Base-by-base conservation (phyloP, 1,139 yeast species). In the Barnettozyma hawaiiensis region DNA sequence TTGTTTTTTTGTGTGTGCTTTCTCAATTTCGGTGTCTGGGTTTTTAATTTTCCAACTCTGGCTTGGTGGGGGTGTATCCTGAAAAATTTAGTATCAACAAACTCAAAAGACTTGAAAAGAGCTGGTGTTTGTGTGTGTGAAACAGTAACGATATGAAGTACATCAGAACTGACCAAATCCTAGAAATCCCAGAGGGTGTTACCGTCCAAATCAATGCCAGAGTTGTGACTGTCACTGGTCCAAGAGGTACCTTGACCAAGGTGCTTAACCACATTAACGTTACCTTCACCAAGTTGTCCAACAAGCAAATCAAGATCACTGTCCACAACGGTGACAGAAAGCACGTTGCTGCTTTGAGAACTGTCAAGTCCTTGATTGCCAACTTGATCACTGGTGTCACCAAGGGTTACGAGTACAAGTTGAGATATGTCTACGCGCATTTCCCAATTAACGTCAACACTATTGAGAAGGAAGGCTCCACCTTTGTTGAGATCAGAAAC, bases 351-450 rank as follows among this genome's bases (percentile, higher is more conserved):
- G 87, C 97, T 68, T 80, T 92, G 71, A 90, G 97, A 81, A 92
- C 98, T 55, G 97, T 92, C 73, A 89, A 89, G 78, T 86, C 97
- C 60, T 77, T 92, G 68, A 78, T 92, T 64, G 70, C 87, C 67
- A 92, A 94, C 87, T 73, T 92, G 81, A 74, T 92, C 76, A 86
- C 86, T 59, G 98, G 99, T 85, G 98, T 92, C 67, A 92, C 98
- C 71, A 84, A 84, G 79, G 97, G 98, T 73, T 92, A 76, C 95
- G 82, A 85, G 76, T 92, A 92, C 95, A 92, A 92, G 89, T 83
- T 92, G 96, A 87, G 97, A 81, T 90, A 89, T 73, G 98, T 92
- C 60, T 94, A 92, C 70, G 99, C 98, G 83, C 98, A 94, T 86
- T 92, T 92, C 96, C 99, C 98, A 71, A 94, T 94, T 76, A 92